Conservation (phyloP, 2,329 filamentous ascomycete species). For the Aspergillus aculeatus region DNA sequence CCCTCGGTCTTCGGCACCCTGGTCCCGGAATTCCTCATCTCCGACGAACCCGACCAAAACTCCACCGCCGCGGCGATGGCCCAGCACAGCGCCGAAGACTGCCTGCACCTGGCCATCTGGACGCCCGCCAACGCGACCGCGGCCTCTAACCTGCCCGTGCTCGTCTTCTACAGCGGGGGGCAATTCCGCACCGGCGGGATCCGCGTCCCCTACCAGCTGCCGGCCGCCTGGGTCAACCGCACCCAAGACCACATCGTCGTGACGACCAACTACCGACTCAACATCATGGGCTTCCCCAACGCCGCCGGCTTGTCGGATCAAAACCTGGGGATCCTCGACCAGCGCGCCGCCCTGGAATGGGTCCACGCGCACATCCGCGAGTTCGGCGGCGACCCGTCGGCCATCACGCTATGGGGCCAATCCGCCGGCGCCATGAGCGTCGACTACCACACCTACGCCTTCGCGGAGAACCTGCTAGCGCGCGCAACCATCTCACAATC, state of each 20-base stretch:
- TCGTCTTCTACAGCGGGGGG: background rate
- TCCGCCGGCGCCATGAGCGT: background rate
- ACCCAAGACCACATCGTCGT: slow-evolving; percentile 3
- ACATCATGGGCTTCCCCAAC: slow-evolving; percentile 5
- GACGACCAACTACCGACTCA: slow-evolving; percentile 1
- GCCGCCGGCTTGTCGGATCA: background rate
- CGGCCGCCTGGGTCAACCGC: background rate
- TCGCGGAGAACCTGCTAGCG: background rate
- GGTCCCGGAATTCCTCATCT: background rate
- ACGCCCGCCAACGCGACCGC: background rate
- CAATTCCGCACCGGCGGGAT: background rate
- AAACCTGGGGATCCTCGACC: slow-evolving; percentile 4
- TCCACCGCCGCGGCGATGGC: background rate
- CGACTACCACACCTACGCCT: slow-evolving; percentile 5
- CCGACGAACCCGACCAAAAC: background rate
- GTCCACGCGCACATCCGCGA: background rate
- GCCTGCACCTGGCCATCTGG: slow-evolving; percentile 4
- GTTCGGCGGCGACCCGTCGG: background rate
- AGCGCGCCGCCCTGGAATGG: slow-evolving; percentile 1
- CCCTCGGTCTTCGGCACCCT: background rate
- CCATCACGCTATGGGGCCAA: slow-evolving; percentile 3
- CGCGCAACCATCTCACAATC: slow-evolving; percentile 1
- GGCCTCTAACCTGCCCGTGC: background rate
- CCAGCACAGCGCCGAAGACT: background rate
- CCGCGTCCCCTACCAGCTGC: background rate